Evolutionary conservation across 169 alveolate genomes (phyloP), one percentile per base, ranked within the genome.

Genomic region (Plasmodium coatneyi): DNA sequence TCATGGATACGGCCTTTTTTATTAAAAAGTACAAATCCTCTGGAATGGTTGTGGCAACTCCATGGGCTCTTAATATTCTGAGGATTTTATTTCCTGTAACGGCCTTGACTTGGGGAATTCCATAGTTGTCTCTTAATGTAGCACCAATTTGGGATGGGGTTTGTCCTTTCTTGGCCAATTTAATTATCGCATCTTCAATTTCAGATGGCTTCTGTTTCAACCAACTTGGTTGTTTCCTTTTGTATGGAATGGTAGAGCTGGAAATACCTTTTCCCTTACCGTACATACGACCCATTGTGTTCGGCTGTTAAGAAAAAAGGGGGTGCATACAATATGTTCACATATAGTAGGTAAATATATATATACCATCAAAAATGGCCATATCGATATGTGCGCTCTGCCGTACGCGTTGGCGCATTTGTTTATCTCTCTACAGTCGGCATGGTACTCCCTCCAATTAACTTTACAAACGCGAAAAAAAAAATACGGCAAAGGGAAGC

Each of bases 121-220:
- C 99, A 96, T 96, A 97, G 96, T 98, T 97, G 97, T 99, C 99
- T 93, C 99, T 98, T 84, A 99, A 98, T 76, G 98, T 96, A 70
- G 99, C 99, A 95, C 99, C 99, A 92, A 99, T 99, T 97, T 99
- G 98, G 96, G 99, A 98, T 71, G 99, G 99, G 71, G 99, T 98
- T 87, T 97, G 97, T 74, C 99, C 99, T 96, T 99, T 99, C 97
- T 98, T 98, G 86, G 99, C 99, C 76, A 99, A 97, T 95, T 98
- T 98, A 86, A 96, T 98, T 80, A 98, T 98, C 84, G 97, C 98
- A 71, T 99, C 99, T 92, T 96, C 98, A 83, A 98, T 98, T 83
- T 98, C 99, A 79, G 96, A 95, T 10, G 99, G 98, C 84, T 98
- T 98, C 92, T 98, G 96, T 97, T 98, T 97, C 89, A 98, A 97